These are phyloP conservation scores for Fomes fomentarius DNA, from an alignment of 1,284 basidiomycete species.

Conservation along the genomic window DNA sequence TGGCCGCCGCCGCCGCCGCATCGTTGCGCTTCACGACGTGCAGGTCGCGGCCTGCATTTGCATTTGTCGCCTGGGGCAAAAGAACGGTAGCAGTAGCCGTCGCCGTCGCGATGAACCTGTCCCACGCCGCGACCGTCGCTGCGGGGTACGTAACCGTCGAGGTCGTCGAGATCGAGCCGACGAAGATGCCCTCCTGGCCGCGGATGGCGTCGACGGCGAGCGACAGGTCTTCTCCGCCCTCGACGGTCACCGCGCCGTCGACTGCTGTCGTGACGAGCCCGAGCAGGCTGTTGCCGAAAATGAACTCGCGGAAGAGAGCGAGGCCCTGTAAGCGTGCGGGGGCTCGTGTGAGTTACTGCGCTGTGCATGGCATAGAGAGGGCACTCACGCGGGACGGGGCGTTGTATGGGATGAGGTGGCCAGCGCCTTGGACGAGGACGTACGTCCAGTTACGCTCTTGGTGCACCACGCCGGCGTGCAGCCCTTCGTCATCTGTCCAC, in stretches of 20 bases:
- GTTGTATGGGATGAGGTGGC: slow-evolving; percentile 33
- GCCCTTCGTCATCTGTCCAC: slow-evolving; percentile 37
- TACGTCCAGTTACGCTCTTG: slow-evolving; percentile 38
- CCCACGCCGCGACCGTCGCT: slow-evolving; percentile 58
- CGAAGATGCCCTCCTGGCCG: slow-evolving; percentile 33
- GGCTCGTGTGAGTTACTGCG: no score
- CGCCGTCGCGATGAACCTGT: slow-evolving; percentile 35
- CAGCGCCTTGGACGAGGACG: slow-evolving; percentile 32
- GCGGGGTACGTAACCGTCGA: slow-evolving; percentile 31
- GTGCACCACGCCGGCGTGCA: slow-evolving; percentile 34
- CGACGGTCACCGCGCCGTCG: slow-evolving; percentile 13
- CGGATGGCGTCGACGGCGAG: slow-evolving; percentile 45
- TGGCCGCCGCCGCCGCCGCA: neutral
- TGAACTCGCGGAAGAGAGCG: slow-evolving; percentile 33
- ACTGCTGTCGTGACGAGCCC: slow-evolving; percentile 21
- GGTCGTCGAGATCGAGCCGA: slow-evolving; percentile 27
- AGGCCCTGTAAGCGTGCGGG: slow-evolving; percentile 18
- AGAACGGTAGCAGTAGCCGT: slow-evolving; percentile 23
- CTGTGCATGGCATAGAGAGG: slow-evolving; percentile 24
- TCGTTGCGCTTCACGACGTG: neutral
- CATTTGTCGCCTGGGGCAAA: neutral
- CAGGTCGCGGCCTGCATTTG: neutral
- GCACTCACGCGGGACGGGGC: slow-evolving; percentile 46
- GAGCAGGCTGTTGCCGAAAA: slow-evolving; percentile 30
- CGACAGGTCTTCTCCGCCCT: slow-evolving; percentile 26